These are phyloP conservation scores for Saccharomycopsis sp. DNA, from an alignment of 805 yeast genomes.

Conservation along the genomic window DNA sequence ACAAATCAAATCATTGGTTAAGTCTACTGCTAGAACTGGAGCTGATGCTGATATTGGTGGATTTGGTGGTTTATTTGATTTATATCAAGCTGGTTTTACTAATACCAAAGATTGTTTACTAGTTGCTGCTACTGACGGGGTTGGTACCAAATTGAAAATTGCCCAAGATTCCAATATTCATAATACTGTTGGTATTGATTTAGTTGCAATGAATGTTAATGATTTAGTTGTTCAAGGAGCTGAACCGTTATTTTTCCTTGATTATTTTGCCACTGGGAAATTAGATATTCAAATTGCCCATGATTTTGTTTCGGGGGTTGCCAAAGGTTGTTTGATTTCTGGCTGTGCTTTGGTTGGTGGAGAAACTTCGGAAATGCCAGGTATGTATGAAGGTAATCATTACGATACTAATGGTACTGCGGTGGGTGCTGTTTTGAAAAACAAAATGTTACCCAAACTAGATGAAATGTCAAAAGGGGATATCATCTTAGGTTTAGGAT, in stretches of 20 bases:
- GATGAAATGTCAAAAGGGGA: conserved; percentile 68
- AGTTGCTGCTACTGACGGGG: conserved; percentile 99
- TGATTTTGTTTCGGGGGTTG: conserved; percentile 88
- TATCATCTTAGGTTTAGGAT: conserved; percentile 73
- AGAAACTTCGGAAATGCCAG: conserved; percentile 99
- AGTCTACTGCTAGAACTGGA: conserved; percentile 88
- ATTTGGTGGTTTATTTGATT: conserved; percentile 93
- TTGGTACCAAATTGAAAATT: conserved; percentile 91
- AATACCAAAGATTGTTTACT: conserved; percentile 67
- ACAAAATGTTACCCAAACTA: conserved; percentile 61
- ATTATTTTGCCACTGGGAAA: conserved; percentile 93
- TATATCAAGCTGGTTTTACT: conserved; percentile 74
- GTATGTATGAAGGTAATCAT: conserved; percentile 91
- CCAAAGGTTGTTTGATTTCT: conserved; percentile 87
- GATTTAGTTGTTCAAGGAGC: conserved; percentile 99
- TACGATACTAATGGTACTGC: conserved; percentile 99
- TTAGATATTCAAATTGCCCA: conserved; percentile 78
- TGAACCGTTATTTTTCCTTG: conserved; percentile 90
- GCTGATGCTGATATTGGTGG: conserved; percentile 99
- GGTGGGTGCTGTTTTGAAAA: conserved; percentile 86
- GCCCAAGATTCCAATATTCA: conserved; percentile 87
- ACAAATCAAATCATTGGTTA: conserved; percentile 80
- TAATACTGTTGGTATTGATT: conserved; percentile 96
- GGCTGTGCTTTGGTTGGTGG: conserved; percentile 99
- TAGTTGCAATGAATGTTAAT: conserved; percentile 98